Conservation (phyloP, 2,329 filamentous ascomycete species). For the Pseudogymnoascus sp. region DNA sequence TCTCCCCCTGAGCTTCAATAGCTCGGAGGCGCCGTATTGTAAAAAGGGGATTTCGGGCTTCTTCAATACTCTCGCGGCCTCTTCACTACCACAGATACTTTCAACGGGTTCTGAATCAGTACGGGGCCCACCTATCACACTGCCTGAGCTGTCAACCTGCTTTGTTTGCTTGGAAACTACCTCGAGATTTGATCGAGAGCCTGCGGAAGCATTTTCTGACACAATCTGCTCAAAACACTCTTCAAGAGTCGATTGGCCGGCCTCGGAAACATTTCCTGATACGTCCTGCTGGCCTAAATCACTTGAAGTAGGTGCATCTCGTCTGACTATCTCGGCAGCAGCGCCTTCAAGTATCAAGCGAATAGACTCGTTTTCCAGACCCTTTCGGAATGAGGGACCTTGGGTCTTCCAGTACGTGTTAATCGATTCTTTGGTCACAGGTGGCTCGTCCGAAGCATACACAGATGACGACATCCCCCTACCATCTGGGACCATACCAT, state of each 20-base stretch:
- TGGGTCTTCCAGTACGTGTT: not conserved
- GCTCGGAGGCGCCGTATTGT: not conserved
- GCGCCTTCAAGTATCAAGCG: not conserved
- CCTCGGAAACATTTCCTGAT: not conserved
- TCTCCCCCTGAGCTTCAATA: not conserved
- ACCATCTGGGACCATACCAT: not conserved
- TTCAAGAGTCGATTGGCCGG: not conserved
- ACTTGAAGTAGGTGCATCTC: not conserved
- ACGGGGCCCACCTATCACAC: not conserved
- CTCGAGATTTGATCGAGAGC: not conserved
- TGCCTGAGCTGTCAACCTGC: not conserved
- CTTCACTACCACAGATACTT: not conserved
- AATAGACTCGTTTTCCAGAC: not conserved
- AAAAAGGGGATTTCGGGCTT: not conserved
- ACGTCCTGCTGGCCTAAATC: not conserved
- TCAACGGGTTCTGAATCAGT: not conserved
- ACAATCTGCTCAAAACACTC: not conserved
- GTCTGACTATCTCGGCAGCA: not conserved
- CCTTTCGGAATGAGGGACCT: not conserved
- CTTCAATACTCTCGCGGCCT: not conserved
- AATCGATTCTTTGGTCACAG: not conserved
- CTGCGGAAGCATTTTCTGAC: not conserved
- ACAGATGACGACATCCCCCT: not conserved
- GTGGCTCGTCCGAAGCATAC: not conserved
- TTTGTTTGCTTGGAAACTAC: not conserved